These are phyloP conservation scores for Paraphoma chrysanthemicola DNA, from an alignment of 2,329 filamentous ascomycete genomes.

Conservation along the genomic window DNA sequence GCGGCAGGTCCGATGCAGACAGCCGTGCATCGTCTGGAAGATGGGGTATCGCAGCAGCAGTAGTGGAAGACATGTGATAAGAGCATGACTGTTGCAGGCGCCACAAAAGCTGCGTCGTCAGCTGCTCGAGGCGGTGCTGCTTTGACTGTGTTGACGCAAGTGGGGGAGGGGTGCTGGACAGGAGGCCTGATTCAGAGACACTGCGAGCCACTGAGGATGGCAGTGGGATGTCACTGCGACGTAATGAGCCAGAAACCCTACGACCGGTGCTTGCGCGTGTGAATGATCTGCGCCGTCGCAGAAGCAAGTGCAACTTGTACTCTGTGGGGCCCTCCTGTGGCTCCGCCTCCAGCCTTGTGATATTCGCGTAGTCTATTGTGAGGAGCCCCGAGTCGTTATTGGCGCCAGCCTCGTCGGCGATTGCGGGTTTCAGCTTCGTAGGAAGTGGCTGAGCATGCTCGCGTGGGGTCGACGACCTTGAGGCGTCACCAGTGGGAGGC, in stretches of 20 bases:
- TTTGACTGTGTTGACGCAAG: constrained; percentile 70
- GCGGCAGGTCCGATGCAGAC: constrained; percentile 60
- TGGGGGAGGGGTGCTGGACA: constrained; percentile 46
- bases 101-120: constrained; percentile 96
- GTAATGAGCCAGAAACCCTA: constrained; percentile 60
- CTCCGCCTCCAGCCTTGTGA: constrained; percentile 83
- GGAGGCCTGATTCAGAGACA: constrained; percentile 37
- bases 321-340: constrained; percentile 94
- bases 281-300: constrained; percentile 79
- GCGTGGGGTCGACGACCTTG: constrained; percentile 18
- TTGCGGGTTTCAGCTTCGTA: constrained; percentile 11
- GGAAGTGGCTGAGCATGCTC: constrained; percentile 24
- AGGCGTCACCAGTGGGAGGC: constrained; percentile 48
- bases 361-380: constrained; percentile 43
- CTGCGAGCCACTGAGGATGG: constrained; percentile 31
- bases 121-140: constrained; percentile 83
- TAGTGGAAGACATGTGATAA: constrained; percentile 81
- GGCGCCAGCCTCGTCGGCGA: constrained; percentile 6
- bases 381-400: constrained; percentile 3
- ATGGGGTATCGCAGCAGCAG: constrained; percentile 75
- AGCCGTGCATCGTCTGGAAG: constrained; percentile 74
- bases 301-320: constrained; percentile 91
- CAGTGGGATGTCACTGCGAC: constrained; percentile 46
- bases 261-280: constrained; percentile 71
- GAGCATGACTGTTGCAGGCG: constrained; percentile 92